Base-by-base conservation (phyloP, 495 filamentous ascomycete species). In the Pseudevernia furfuracea region DNA sequence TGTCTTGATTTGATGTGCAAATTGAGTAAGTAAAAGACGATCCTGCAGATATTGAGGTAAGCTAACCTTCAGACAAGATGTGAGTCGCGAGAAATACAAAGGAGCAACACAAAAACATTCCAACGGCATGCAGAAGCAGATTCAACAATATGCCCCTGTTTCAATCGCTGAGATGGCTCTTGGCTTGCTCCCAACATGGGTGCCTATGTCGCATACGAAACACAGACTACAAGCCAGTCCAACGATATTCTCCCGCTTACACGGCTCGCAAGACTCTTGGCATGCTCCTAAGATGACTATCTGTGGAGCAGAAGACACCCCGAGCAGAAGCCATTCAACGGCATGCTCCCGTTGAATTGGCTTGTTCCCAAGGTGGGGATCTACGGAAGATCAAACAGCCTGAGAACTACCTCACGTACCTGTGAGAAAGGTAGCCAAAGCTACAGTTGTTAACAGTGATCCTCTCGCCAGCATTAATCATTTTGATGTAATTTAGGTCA, bases 1-100 rank as follows among this genome's bases (percentile, higher is more conserved):
- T 89, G 87, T 59, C 93, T 83, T 30, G 87, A 88, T 72, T 97
- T 97, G 76, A 96, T 96, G 74, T 97, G 95, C 25, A 97, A 83
- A 72, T 99, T 99, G 66, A 96, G 87, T 46, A 99, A 82, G 73
- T 97, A 99, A 75, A 97, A 97, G 48, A 99, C 92, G 62, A 99
- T 97, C 49, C 61, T 55, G 52, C 52, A 34, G 9, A 30, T 21
- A 34, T 34, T 55, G 28, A 34, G 6, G 30, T 55, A 12, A 55
- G 52, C 30, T 34, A 28, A 28, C 14, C 12, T 21, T 34, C 52
- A 55, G 17, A 21, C 28, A 32, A 21, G 3, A 21, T 19, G 10
- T 34, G 52, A 53, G 15, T 32, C 28, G 1, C 5, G 25, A 19
- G 28, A 17, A 53, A 32, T 14, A 15, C 28, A 53, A 19, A 34